Percentiles rank a stretch among this genome's conserved stretches.
Evolutionary conservation across 371 early-diverging fungal genomes (phyloP).

Genomic region (Coemansia sp.): DNA sequence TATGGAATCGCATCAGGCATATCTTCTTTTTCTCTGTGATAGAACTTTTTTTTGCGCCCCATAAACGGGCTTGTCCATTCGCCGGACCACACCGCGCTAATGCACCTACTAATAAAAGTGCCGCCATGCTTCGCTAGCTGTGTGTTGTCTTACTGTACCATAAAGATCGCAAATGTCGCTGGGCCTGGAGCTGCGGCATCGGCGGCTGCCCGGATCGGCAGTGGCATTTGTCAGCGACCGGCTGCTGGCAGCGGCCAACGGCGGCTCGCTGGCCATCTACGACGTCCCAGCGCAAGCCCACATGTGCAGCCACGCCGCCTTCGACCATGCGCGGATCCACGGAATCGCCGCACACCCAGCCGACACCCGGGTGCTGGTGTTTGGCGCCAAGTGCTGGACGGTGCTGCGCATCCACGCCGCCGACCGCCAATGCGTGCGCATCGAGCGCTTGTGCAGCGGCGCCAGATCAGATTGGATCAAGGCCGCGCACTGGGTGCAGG

Average conservation of each 20-base stretch:
- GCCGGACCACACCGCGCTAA: too few species aligned
- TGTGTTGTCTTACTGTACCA: too few species aligned
- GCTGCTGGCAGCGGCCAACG: slow-evolving; percentile 17
- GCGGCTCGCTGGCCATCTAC: slow-evolving; percentile 16
- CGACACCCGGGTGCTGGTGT: slow-evolving; percentile 29
- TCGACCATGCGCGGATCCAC: slow-evolving; percentile 22
- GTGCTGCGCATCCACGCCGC: slow-evolving; percentile 12
- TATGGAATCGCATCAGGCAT: too few species aligned
- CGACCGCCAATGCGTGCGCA: too few species aligned
- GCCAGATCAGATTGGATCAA: slow-evolving; percentile 68
- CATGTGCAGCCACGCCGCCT: background rate
- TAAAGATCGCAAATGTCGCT: too few species aligned
- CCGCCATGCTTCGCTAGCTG: too few species aligned
- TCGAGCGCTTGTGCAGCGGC: slow-evolving; percentile 7
- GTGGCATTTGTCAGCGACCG: slow-evolving; percentile 19
- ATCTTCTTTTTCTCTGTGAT: too few species aligned
- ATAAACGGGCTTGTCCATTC: too few species aligned
- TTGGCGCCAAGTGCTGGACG: slow-evolving; percentile 54
- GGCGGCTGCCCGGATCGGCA: slow-evolving; percentile 21
- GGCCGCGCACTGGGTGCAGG: slow-evolving; percentile 64
- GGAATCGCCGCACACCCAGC: slow-evolving; percentile 14
- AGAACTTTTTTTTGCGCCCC: too few species aligned
- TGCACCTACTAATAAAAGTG: too few species aligned
- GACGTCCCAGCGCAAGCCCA: background rate
- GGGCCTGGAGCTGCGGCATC: background rate